phyloP scores from a whole-genome alignment of 805 yeast species.

The Sugiyamaella smithiae region DNA sequence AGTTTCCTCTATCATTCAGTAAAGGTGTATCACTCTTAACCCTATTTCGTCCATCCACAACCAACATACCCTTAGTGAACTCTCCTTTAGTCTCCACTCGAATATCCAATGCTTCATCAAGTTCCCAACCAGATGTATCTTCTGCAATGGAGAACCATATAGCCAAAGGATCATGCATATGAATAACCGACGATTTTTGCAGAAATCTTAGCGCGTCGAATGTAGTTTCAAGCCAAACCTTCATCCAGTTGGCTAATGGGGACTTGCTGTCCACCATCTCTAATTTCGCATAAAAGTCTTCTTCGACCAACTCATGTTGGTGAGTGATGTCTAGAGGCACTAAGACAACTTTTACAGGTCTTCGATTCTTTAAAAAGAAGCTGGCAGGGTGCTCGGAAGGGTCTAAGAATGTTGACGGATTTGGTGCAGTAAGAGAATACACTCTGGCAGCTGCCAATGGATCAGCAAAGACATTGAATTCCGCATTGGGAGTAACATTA shows the following conservation, averaged over 20 bases:
- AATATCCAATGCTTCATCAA: conserved; percentile 30
- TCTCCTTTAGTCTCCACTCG: conserved; percentile 40
- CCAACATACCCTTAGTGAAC: conserved; percentile 38
- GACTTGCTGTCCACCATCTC: conserved; percentile 20
- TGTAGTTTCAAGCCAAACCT: conserved; percentile 33
- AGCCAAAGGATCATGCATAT: conserved; percentile 42
- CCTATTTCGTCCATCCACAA: conserved; percentile 36
- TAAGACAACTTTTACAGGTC: conserved; percentile 28
- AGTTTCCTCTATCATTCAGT: conserved; percentile 16
- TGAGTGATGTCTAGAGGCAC: conserved; percentile 41
- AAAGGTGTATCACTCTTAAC: conserved; percentile 16
- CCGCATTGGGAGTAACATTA: conserved; percentile 41
- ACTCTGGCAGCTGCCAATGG: conserved; percentile 41
- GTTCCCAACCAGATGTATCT: conserved; percentile 19
- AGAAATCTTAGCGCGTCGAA: conserved; percentile 25
- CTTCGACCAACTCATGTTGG: conserved; percentile 29
- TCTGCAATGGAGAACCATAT: conserved; percentile 33
- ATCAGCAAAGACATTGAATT: conserved; percentile 42
- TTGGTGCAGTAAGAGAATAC: conserved; percentile 33
- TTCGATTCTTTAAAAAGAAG: conserved; percentile 21
- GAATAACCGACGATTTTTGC: conserved; percentile 6
- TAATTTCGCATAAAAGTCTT: conserved; percentile 13
- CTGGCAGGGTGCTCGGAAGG: conserved; percentile 5
- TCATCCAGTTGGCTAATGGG: conserved; percentile 36
- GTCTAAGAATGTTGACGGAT: conserved; percentile 24